Percentiles rank a stretch among this genome's conserved stretches.
Conservation (phyloP, 1,284 basidiomycete species). For the Cronartium quercuum region DNA sequence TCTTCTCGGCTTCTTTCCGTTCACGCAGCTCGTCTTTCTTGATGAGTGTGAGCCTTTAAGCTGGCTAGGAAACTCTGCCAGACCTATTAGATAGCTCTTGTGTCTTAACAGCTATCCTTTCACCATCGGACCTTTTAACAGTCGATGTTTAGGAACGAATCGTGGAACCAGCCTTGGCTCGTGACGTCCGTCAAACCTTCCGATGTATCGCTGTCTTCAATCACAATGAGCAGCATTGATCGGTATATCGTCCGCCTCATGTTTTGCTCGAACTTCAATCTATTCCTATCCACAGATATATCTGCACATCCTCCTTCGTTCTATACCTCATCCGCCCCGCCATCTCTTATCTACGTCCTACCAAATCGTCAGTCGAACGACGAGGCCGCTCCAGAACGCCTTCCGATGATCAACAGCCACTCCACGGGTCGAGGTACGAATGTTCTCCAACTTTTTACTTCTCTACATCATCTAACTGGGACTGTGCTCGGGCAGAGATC, state of each 20-base stretch:
- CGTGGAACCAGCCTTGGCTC: slow-evolving; percentile 30
- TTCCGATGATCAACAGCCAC: slow-evolving; percentile 29
- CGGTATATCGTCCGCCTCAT: background rate
- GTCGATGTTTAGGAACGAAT: slow-evolving; percentile 34
- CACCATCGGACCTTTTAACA: background rate
- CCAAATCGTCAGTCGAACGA: background rate
- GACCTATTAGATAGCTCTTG: background rate
- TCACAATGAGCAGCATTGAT: background rate
- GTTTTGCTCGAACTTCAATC: no score
- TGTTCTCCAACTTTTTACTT: slow-evolving; percentile 5
- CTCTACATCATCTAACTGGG: background rate
- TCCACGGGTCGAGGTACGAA: slow-evolving; percentile 39
- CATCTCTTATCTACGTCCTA: slow-evolving; percentile 52
- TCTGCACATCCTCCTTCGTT: slow-evolving; percentile 81
- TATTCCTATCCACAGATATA: slow-evolving; percentile 60
- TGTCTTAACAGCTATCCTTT: background rate
- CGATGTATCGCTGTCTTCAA: background rate
- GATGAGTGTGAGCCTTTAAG: slow-evolving; percentile 26
- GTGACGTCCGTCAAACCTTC: slow-evolving; percentile 22
- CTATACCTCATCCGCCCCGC: slow-evolving; percentile 69
- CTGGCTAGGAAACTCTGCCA: background rate
- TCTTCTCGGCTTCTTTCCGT: background rate
- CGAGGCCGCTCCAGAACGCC: background rate
- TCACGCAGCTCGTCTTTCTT: slow-evolving; percentile 22
- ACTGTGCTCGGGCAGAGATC: background rate